These are phyloP conservation scores for Fusarium hainanense DNA, from an alignment of 2,329 filamentous ascomycete genomes.

Conservation along the genomic window DNA sequence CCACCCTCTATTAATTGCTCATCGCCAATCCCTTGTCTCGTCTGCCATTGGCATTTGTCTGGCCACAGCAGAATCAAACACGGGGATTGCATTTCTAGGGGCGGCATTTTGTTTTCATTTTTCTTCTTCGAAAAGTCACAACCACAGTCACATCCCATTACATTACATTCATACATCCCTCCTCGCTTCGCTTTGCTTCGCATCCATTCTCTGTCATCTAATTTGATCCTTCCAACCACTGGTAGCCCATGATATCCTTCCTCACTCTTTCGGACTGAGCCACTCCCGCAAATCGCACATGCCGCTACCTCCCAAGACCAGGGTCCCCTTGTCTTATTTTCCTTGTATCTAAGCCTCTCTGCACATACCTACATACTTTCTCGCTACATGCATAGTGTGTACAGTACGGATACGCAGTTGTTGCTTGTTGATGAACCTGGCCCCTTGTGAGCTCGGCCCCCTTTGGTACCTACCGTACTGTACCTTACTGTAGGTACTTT, in stretches of 20 bases:
- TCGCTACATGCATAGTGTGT: slow-evolving; percentile 20
- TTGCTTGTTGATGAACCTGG: slow-evolving; percentile 19
- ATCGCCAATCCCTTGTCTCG: slow-evolving; percentile 25
- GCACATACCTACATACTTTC: slow-evolving; percentile 16
- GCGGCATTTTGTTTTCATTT: slow-evolving; percentile 33
- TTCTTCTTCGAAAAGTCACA: background rate
- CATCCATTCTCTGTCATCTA: slow-evolving; percentile 27
- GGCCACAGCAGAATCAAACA: slow-evolving; percentile 30
- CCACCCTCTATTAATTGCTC: slow-evolving; percentile 31
- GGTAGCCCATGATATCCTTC: slow-evolving; percentile 33
- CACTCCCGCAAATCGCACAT: slow-evolving; percentile 43
- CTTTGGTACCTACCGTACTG: slow-evolving; percentile 19
- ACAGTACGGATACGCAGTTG: slow-evolving; percentile 8
- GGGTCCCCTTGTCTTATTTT: slow-evolving; percentile 32
- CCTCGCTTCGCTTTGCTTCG: slow-evolving; percentile 12
- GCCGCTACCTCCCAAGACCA: slow-evolving; percentile 22
- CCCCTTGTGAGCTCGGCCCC: slow-evolving; percentile 35
- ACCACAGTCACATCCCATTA: background rate
- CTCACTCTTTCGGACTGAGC: slow-evolving; percentile 33
- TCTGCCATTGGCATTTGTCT: slow-evolving; percentile 34
- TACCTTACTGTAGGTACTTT: background rate
- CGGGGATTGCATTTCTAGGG: slow-evolving; percentile 24
- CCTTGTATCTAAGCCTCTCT: slow-evolving; percentile 31
- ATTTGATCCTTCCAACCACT: slow-evolving; percentile 39
- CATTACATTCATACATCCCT: background rate